Evolutionary conservation across 495 filamentous ascomycete genomes (phyloP), one percentile per base, ranked within the genome.

Genomic region (Thermochaetoides thermophila): DNA sequence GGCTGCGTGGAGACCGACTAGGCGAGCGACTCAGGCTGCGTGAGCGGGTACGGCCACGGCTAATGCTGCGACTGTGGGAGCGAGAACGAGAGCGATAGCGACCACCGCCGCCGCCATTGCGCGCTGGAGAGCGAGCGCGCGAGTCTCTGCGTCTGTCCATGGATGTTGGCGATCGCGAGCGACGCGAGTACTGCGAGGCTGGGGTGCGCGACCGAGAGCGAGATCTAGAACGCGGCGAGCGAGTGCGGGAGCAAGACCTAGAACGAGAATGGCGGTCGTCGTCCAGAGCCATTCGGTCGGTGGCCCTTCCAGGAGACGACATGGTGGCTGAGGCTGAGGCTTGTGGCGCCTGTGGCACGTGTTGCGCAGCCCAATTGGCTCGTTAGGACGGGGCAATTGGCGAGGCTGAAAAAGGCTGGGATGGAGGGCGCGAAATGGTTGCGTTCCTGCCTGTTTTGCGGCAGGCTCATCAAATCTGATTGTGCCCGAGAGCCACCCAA

Each of bases 91-190:
- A n/a, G n/a, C n/a, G n/a, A n/a, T 46, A 49, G 33, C 38, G 35
- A 18, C 48, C 52, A 2, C 41, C 42, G 27, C 43, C 27, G 35
- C 55, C 46, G 24, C 52, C 53, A 36, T 57, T 59, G 7, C 55
- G 39, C 7, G 35, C 37, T 0, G 50, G 43, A 8, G 50, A 47
- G 11, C 43, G 50, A 9, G 22, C 39, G 22, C 39, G 39, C 3
- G 31, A 27, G 17, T 39, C 39, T 7, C 38, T 16, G 27, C 37
- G 19, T 17, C 35, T 39, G 11, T 38, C 42, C 27, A 32, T 29
- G 1, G 44, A 45, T 4, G 44, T n/a, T n/a, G n/a, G 44, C 23
- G 42, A 42, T 10, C 50, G 42, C 1, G 44, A 45, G 19, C 34
- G 33, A 5, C 27, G 26, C 2, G 44, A 45, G 16, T 35, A 34